Percentiles rank a stretch among this genome's conserved stretches.
Conservation (phyloP, 805 yeast species). For the Candida montana region DNA sequence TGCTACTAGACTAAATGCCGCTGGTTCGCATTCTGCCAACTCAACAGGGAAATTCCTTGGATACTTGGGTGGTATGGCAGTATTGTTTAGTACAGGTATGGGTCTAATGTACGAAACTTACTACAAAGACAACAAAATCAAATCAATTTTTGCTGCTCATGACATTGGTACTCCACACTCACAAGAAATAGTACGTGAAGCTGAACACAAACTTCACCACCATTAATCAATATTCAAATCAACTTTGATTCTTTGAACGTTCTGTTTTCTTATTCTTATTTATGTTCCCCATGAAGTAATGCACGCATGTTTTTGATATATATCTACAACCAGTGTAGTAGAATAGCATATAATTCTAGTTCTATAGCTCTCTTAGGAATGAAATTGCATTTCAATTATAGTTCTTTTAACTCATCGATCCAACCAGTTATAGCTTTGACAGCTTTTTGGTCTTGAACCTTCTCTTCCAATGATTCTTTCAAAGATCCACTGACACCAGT, state of each 20-base stretch:
- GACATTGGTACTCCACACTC: conserved; percentile 9
- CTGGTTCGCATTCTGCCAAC: conserved; percentile 13
- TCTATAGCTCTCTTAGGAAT: too few relatives aligned
- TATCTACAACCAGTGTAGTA: not conserved
- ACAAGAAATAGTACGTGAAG: conserved; percentile 3
- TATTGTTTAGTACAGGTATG: conserved; percentile 16
- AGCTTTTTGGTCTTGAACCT: conserved; percentile 29
- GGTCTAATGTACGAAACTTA: conserved; percentile 19
- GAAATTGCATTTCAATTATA: too few relatives aligned
- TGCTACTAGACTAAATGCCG: conserved; percentile 17
- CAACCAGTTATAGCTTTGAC: conserved; percentile 26
- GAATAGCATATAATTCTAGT: too few relatives aligned
- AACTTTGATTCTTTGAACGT: not conserved
- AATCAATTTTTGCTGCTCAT: conserved; percentile 17
- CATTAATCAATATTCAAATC: not conserved
- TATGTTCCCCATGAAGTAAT: not conserved
- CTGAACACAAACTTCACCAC: conserved; percentile 4
- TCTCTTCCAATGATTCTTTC: conserved; percentile 28
- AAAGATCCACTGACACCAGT: conserved; percentile 27
- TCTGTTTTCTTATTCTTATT: not conserved
- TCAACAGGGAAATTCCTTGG: conserved; percentile 11
- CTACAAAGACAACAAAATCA: conserved; percentile 23
- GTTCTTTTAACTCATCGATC: conserved; percentile 29
- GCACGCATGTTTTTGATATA: not conserved
- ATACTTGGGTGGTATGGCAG: conserved; percentile 19